Conservation (phyloP, 257 asterid species). For the Rhazya stricta region DNA sequence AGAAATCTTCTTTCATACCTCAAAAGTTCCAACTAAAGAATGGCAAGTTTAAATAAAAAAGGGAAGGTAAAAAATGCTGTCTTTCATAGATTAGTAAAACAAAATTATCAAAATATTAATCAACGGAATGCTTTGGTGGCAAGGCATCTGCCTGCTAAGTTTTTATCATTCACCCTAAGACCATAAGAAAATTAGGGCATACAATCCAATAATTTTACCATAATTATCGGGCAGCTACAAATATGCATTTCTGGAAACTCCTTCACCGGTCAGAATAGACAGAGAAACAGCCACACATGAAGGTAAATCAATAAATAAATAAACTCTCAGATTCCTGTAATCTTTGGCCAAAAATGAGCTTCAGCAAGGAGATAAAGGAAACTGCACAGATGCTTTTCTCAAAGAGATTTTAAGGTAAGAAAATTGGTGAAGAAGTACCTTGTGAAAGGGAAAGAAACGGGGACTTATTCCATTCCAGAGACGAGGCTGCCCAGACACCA, state of each 20-base stretch:
- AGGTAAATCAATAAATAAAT: not conserved
- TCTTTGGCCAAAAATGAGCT: not conserved
- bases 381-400: not conserved
- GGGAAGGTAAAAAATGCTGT: not conserved
- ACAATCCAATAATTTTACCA: not conserved
- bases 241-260: not conserved
- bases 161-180: not conserved
- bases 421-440: slow-evolving; percentile 37
- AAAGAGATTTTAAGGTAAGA: not conserved
- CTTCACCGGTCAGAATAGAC: not conserved
- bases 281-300: not conserved
- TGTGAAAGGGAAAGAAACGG: slow-evolving; percentile 39
- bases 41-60: not conserved
- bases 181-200: not conserved
- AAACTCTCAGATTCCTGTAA: not conserved
- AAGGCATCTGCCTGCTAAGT: not conserved
- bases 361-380: not conserved
- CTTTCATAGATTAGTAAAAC: not conserved
- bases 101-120: not conserved
- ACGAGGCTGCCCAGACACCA: slow-evolving; percentile 32
- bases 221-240: not conserved
- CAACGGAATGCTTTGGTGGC: not conserved
- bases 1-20: not conserved
- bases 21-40: not conserved
- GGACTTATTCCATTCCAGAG: slow-evolving; percentile 41